Base-by-base conservation (phyloP, 305 asterid species). In the Stenogyne calaminthoides region DNA sequence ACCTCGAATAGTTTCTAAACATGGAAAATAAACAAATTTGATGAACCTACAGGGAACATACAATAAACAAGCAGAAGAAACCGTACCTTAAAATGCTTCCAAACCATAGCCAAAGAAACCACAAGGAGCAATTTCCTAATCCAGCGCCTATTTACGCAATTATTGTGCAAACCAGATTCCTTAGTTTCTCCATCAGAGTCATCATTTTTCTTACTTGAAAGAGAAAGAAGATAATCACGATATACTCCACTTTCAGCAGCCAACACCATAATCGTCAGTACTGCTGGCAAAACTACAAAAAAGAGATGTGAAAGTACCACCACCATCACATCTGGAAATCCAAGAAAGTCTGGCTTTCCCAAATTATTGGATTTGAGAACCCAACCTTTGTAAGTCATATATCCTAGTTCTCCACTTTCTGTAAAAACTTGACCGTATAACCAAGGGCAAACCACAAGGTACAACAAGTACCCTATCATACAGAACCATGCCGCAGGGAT, bases 371-470 rank as follows among this genome's bases (percentile, higher is more conserved):
- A 69, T 65, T 71, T 75, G 79, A 75, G 77, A 20, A 82, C 96
- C 99, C 98, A 91, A 59, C 98, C 98, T 83, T 76, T 82, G 80
- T 86, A 91, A 39, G 96, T 91, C 99, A 95, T 95, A 85, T 89
- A 92, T 73, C 83, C 88, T 78, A 87, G 72, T 74, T 87, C 86
- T 27, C 47, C 78, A 6, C 77, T 90, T 76, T 85, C 85, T 0
- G 83, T 75, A 77, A 79, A 80, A 80, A 82, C 85, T 84, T 81
- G 89, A 51, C 98, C 99, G 37, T 72, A 80, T 75, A 95, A 81
- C 99, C 96, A 95, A 73, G 99, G 99, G 81, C 92, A 89, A 61
- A 79, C 62, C 47, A 86, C 86, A 74, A 95, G 97, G 88, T 91
- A 91, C 69, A 87, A 78, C 87, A 95, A 75, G 82, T 95, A 95